Evolutionary conservation across 2,329 filamentous ascomycete species (phyloP), one percentile per base, ranked within the genome.

Genomic region (Fusarium siculi): DNA sequence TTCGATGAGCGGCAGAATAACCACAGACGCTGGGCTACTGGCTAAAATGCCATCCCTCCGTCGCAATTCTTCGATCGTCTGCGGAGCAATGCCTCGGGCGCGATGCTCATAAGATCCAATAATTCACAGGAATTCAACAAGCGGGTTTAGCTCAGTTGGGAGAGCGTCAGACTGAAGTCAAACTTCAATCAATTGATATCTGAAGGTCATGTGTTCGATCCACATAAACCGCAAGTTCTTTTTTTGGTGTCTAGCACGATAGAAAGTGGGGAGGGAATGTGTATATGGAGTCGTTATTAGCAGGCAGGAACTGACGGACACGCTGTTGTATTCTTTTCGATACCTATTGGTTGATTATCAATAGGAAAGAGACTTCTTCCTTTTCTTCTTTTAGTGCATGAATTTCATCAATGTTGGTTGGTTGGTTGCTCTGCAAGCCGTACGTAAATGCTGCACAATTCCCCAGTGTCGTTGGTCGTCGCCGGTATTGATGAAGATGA

Each of bases 261-360:
- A 86, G 6, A 81, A 86, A 62, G 80, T 90, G 25, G 87, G 23
- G 18, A 25, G 87, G 23, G 32, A 14, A 32, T 32, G 32, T 32
- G 11, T 32, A 32, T 5, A 32, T 32, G 5, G 30, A 32, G 32
- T 32, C 12, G 32, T 46, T 21, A 3, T 46, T 25, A 47, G 25
- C 32, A 32, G 32, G 18, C 44, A 47, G 44, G 25, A 28, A 47
- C 19, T 28, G 19, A 49, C 28, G 9, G 12, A 36, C 16, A 15
- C 18, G 9, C 49, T 52, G 16, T 8, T 52, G 18, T 16, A 21
- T 21, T 36, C 11, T 34, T 50, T 25, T 8, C 12, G 7, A 9
- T n/a, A 30, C 3, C 10, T 11, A 9, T 54, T 12, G 16, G 16
- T 18, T 12, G 16, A 1, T 9, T 4, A n/a, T n/a, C 12, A 4